Evolutionary conservation across 1,139 yeast genomes (phyloP).

Genomic region (Nakaseomyces delphensis): DNA sequence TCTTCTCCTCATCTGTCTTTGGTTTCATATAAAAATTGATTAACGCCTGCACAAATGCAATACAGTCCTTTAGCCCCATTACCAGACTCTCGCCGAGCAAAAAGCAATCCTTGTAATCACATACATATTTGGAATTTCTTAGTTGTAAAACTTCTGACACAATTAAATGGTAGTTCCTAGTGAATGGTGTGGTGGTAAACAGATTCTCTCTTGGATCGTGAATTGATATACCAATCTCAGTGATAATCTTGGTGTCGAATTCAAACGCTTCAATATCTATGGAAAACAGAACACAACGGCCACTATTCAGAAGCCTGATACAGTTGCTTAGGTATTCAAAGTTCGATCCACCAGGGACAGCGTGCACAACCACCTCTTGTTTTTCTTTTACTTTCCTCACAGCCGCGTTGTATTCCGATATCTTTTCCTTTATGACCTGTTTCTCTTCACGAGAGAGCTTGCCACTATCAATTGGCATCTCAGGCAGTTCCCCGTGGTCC

Average conservation of each 20-base stretch:
- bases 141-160: constrained; percentile 41
- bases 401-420: constrained; percentile 3
- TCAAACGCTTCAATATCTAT: constrained; percentile 68
- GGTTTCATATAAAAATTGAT: constrained; percentile 37
- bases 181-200: constrained; percentile 23
- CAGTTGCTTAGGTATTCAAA: constrained; percentile 22
- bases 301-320: constrained; percentile 24
- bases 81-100: constrained; percentile 48
- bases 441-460: not conserved
- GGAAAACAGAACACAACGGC: constrained; percentile 38
- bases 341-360: constrained; percentile 19
- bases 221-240: constrained; percentile 63
- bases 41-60: constrained; percentile 36
- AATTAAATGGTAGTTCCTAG: constrained; percentile 46
- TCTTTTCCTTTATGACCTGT: not conserved
- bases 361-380: constrained; percentile 20
- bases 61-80: constrained; percentile 35
- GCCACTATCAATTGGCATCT: constrained; percentile 5
- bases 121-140: constrained; percentile 52
- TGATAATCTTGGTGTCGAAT: constrained; percentile 37
- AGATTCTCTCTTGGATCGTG: constrained; percentile 46
- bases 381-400: constrained; percentile 12
- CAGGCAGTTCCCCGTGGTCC: constrained; percentile 5
- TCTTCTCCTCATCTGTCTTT: constrained; percentile 16
- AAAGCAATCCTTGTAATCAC: constrained; percentile 50